Conservation (phyloP, 2,329 filamentous ascomycete species). For the Fusarium sp. region DNA sequence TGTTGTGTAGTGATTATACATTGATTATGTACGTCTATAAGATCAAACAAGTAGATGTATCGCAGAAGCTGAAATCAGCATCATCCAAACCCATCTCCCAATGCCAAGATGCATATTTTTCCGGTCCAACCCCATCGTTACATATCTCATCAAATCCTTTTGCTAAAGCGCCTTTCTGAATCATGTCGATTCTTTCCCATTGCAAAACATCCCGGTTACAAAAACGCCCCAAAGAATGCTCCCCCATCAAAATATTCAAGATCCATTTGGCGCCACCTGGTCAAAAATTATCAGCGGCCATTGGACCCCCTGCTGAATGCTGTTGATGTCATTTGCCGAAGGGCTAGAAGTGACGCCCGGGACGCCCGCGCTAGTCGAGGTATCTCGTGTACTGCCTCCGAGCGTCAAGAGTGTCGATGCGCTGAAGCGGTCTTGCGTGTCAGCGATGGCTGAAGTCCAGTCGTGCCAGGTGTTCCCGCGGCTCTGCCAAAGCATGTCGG, state of each 20-base stretch:
- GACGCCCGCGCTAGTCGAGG: slow-evolving; percentile 26
- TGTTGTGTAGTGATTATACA: slow-evolving; percentile 2
- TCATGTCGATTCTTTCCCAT: slow-evolving; percentile 14
- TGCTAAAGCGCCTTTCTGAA: slow-evolving; percentile 9
- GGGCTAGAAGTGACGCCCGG: slow-evolving; percentile 31
- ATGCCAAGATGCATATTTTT: slow-evolving; percentile 22
- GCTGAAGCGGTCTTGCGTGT: slow-evolving; percentile 63
- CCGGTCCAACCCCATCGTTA: slow-evolving; percentile 21
- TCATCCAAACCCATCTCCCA: neutral
- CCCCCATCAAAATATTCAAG: slow-evolving; percentile 34
- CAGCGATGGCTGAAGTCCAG: slow-evolving; percentile 65
- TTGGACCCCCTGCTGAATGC: slow-evolving; percentile 46
- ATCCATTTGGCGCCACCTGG: slow-evolving; percentile 42
- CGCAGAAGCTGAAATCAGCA: slow-evolving; percentile 6
- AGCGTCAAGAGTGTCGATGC: slow-evolving; percentile 63
- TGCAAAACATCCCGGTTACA: neutral
- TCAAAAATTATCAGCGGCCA: slow-evolving; percentile 53
- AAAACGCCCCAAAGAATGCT: slow-evolving; percentile 39
- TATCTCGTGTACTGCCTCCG: slow-evolving; percentile 50
- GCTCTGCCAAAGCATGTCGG: slow-evolving; percentile 52
- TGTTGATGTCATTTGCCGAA: slow-evolving; percentile 46
- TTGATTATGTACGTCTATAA: slow-evolving; percentile 37
- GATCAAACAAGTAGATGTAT: slow-evolving; percentile 14
- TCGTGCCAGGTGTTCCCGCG: slow-evolving; percentile 65
- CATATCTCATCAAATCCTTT: slow-evolving; percentile 25